A percentile compares a stretch with the other conserved stretches of the same genome.
phyloP scores from a whole-genome alignment of 2,329 filamentous ascomycete species.

The Alternaria sp. region DNA sequence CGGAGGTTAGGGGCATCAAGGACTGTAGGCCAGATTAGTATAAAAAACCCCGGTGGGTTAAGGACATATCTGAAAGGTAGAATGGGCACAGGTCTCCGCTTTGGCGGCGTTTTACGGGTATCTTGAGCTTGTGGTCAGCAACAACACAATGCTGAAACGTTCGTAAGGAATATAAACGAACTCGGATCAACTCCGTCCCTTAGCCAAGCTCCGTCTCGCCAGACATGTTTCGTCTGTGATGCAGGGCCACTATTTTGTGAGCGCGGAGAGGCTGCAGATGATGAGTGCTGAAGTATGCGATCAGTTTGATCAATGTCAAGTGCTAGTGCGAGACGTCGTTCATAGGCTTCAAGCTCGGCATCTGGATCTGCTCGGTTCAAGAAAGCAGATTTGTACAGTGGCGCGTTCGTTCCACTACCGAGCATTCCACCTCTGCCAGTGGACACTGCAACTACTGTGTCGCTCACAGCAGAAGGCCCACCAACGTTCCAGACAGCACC shows the following conservation, averaged over 20 bases:
- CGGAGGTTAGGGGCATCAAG: slow-evolving; percentile 88
- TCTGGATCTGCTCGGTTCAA: slow-evolving; percentile 60
- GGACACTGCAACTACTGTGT: slow-evolving; percentile 61
- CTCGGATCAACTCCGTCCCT: slow-evolving; percentile 42
- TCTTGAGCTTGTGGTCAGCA: slow-evolving; percentile 25
- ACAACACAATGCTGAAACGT: not conserved
- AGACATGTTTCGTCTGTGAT: slow-evolving; percentile 37
- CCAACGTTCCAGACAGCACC: slow-evolving; percentile 82
- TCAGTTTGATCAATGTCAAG: slow-evolving; percentile 78
- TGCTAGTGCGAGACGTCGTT: slow-evolving; percentile 79
- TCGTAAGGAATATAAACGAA: slow-evolving; percentile 37
- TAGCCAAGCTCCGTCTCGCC: slow-evolving; percentile 55
- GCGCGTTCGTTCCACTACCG: slow-evolving; percentile 77
- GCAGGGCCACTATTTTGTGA: slow-evolving; percentile 10
- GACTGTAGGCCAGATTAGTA: slow-evolving; percentile 65
- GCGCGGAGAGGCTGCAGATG: slow-evolving; percentile 12
- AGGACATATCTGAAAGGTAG: slow-evolving; percentile 77
- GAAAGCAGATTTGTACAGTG: slow-evolving; percentile 67
- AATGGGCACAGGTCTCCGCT: slow-evolving; percentile 64
- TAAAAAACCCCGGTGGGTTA: not conserved
- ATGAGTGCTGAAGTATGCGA: slow-evolving; percentile 65
- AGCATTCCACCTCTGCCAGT: slow-evolving; percentile 71
- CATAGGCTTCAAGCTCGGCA: slow-evolving; percentile 74
- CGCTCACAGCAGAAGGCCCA: slow-evolving; percentile 67
- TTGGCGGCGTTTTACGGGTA: slow-evolving; percentile 38